phyloP scores from a whole-genome alignment of 2,329 filamentous ascomycete genomes.

The Scortechinia acanthostroma region DNA sequence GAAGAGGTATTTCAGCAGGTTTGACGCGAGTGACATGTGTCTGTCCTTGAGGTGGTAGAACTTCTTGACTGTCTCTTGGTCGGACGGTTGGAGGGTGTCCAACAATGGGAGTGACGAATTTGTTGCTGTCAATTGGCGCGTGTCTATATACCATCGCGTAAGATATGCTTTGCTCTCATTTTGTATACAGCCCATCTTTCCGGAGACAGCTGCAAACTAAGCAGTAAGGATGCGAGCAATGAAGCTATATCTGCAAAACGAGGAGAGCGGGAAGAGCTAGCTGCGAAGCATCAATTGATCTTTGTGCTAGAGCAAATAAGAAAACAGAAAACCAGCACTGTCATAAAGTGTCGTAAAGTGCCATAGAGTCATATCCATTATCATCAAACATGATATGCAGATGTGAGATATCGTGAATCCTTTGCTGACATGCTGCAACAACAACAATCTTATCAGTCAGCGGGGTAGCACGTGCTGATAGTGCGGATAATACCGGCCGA shows the following conservation, averaged over 20 bases:
- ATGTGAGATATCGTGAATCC: too few species aligned
- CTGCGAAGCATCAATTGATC: too few species aligned
- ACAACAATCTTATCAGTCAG: not conserved
- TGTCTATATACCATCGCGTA: conserved; percentile 31
- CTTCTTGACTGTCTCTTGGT: conserved; percentile 36
- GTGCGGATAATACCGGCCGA: not conserved
- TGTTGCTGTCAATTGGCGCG: conserved; percentile 18
- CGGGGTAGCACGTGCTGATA: not conserved
- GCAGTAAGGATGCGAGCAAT: too few species aligned
- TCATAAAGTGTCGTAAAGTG: too few species aligned
- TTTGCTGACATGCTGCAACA: too few species aligned
- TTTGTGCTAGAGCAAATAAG: too few species aligned
- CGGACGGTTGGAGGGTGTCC: conserved; percentile 27
- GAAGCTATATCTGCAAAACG: too few species aligned
- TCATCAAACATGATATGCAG: too few species aligned
- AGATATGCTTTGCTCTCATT: not conserved
- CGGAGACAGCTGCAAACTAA: too few species aligned
- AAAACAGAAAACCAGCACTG: too few species aligned
- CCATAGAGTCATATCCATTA: too few species aligned
- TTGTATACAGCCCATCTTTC: not conserved
- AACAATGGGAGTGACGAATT: conserved; percentile 24
- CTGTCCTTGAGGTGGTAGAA: conserved; percentile 46
- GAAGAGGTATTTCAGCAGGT: conserved; percentile 52
- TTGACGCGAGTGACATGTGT: conserved; percentile 52
- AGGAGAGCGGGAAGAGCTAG: too few species aligned